phyloP scores from a whole-genome alignment of 1,284 basidiomycete genomes.

The Crucibulum parvulum region DNA sequence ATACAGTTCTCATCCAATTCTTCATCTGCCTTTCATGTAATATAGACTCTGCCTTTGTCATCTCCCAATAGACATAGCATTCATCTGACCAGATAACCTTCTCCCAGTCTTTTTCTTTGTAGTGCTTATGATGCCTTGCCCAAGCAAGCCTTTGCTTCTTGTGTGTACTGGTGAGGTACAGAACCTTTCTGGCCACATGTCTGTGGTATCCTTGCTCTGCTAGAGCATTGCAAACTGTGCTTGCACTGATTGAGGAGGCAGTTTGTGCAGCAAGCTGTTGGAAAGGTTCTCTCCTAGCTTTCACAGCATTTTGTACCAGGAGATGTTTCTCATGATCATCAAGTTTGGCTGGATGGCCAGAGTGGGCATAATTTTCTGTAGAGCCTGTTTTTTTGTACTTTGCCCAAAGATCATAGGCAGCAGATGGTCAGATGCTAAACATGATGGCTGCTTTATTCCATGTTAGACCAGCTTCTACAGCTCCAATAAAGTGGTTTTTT shows the following conservation, averaged over 20 bases:
- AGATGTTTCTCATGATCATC: neutral
- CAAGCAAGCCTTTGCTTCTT: neutral
- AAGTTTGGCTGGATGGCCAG: neutral
- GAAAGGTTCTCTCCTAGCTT: neutral
- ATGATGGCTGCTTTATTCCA: too few species aligned
- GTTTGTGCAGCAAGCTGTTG: neutral
- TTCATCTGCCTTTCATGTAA: neutral
- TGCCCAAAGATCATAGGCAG: too few species aligned
- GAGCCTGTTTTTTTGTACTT: constrained; percentile 1
- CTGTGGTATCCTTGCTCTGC: constrained; percentile 10
- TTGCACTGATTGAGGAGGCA: neutral
- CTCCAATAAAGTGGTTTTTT: too few species aligned
- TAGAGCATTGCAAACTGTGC: neutral
- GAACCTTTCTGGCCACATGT: constrained; percentile 9
- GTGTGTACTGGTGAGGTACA: constrained; percentile 5
- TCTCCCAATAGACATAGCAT: constrained; percentile 15
- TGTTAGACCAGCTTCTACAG: too few species aligned
- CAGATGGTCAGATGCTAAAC: too few species aligned
- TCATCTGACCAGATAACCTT: constrained; percentile 18
- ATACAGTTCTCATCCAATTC: neutral
- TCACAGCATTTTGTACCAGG: neutral
- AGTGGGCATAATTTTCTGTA: neutral
- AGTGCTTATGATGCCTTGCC: neutral
- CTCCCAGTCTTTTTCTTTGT: constrained; percentile 4
- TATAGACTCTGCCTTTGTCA: constrained; percentile 7